Conservation (phyloP, 2,329 filamentous ascomycete species). For the Phoma sp. region DNA sequence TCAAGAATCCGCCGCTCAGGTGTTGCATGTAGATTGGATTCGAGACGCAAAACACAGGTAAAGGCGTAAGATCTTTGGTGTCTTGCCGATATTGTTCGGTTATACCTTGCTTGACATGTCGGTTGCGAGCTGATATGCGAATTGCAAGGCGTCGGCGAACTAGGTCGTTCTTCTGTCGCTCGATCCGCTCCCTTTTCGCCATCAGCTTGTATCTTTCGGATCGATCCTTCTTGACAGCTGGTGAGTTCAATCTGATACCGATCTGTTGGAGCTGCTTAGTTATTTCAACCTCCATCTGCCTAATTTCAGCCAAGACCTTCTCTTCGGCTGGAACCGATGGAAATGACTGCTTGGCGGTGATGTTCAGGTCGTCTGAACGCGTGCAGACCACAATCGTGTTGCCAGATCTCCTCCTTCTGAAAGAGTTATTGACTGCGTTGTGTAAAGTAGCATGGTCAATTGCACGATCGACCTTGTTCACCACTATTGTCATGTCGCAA, state of each 20-base stretch:
- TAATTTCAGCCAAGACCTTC: constrained; percentile 6
- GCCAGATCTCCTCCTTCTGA: constrained; percentile 20
- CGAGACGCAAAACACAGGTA: constrained; percentile 28
- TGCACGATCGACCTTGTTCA: constrained; percentile 25
- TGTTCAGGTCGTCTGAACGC: constrained; percentile 24
- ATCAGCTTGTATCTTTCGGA: constrained; percentile 1
- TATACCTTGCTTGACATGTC: constrained; percentile 12
- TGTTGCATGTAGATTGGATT: constrained; percentile 30
- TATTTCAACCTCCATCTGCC: background rate
- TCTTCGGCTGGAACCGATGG: constrained; percentile 1
- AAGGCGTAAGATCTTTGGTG: constrained; percentile 12
- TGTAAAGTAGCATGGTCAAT: constrained; percentile 15
- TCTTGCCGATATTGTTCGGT: constrained; percentile 20
- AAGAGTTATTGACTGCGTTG: constrained; percentile 22
- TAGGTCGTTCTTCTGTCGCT: constrained; percentile 1
- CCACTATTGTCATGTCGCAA: constrained; percentile 30
- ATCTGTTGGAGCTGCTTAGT: background rate
- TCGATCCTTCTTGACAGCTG: background rate
- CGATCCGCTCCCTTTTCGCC: constrained; percentile 2
- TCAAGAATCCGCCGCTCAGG: constrained; percentile 12
- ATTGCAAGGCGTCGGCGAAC: background rate
- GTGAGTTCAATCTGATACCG: background rate
- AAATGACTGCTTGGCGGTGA: constrained; percentile 1
- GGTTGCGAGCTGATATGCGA: constrained; percentile 16
- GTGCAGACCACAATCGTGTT: constrained; percentile 31